Evolutionary conservation across 805 yeast genomes (phyloP), one percentile per base, ranked within the genome.

Genomic region (Nakazawaea sp.): DNA sequence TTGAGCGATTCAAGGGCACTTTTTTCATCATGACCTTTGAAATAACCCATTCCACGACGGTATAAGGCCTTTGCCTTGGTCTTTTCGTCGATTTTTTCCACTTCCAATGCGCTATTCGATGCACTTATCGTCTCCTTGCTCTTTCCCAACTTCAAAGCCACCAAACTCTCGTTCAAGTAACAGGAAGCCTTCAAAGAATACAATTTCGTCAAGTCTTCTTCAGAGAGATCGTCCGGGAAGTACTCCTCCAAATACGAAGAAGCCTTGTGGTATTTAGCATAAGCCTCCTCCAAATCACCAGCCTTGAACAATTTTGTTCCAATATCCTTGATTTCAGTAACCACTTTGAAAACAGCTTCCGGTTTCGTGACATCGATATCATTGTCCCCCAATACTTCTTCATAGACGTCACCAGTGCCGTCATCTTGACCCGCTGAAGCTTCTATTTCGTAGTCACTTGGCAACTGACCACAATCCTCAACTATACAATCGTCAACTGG

Each of bases 341-440:
- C 76, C 2, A 87, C 92, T 24, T 64, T 64, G 44, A 83, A 65
- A 4, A 86, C 95, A 8, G 78, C 63, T 30, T 72, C 75, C n/a
- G 85, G 78, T 20, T 73, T 60, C 15, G 68, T 65, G 19, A 69
- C 45, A 51, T 82, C 80, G 34, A 85, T 71, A 40, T 75, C 75
- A 56, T 89, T 92, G 53, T 84, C 95, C 23, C 72, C 81, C 38
- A 89, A 66, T 18, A 68, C 66, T 32, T 79, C 89, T 49, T 85
- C 96, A 56, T 78, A 87, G 25, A 68, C 61, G 57, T 89, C 97
- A 32, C 96, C 96, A 17, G 85, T 81, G 16, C 85, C 89, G 52
- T 87, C 96, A 40, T 75, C 81, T 13, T 66, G 55, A 3, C 66
- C 66, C 12, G 58, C 53, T 18, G 64, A 58, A 3, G 73, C 69